These are phyloP conservation scores for Viola odorata DNA, from an alignment of 345 rosid species.

Conservation along the genomic window DNA sequence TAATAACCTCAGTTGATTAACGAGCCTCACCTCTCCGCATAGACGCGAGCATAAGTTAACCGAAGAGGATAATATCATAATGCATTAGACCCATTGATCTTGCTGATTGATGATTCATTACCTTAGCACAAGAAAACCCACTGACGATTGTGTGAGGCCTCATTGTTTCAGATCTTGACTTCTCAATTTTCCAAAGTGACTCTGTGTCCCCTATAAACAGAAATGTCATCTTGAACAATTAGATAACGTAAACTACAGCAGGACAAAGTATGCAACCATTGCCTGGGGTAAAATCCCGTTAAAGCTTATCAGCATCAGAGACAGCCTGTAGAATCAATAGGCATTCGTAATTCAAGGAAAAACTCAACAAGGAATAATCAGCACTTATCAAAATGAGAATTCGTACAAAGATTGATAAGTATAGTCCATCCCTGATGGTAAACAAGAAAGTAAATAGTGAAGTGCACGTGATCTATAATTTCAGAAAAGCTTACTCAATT, in stretches of 20 bases:
- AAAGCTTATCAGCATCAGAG: not conserved
- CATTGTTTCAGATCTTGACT: constrained; percentile 60
- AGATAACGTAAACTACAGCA: not conserved
- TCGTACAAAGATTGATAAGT: no score
- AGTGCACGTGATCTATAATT: not conserved
- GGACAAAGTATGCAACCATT: not conserved
- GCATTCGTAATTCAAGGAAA: not conserved
- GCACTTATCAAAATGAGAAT: not conserved
- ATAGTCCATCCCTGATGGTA: no score
- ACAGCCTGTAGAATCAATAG: not conserved
- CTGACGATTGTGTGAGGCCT: constrained; percentile 50
- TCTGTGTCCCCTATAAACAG: constrained; percentile 51
- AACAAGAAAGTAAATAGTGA: not conserved
- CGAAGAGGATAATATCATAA: not conserved
- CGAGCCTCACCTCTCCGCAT: not conserved
- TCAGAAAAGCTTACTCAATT: not conserved
- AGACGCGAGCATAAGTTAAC: not conserved
- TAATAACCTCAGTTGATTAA: constrained; percentile 2
- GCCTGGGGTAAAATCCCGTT: no score
- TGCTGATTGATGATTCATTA: constrained; percentile 17
- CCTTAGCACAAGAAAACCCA: constrained; percentile 83
- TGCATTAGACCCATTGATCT: constrained; percentile 4
- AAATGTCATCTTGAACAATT: constrained; percentile 2
- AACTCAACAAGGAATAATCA: not conserved
- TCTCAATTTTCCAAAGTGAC: constrained; percentile 69